These are phyloP conservation scores for Knoxdaviesia proteae DNA, from an alignment of 2,329 filamentous ascomycete species.

Conservation along the genomic window DNA sequence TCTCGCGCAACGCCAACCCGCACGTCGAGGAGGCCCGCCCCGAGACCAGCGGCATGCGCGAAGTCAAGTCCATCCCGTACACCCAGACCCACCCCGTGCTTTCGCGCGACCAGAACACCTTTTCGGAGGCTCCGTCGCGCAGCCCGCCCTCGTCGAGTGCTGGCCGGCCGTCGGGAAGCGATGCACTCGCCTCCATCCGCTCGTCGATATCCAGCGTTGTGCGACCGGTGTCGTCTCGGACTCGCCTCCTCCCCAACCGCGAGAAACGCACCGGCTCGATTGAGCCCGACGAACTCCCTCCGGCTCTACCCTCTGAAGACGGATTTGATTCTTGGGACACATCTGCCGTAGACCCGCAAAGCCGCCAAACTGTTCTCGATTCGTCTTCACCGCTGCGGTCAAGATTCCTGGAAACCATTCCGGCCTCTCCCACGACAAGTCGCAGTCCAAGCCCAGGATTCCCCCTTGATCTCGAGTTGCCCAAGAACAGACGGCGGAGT, in stretches of 20 bases:
- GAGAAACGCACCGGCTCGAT: slow-evolving; percentile 25
- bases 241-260: slow-evolving; percentile 23
- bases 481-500: slow-evolving; percentile 21
- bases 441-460: slow-evolving; percentile 42
- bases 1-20: slow-evolving; percentile 12
- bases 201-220: slow-evolving; percentile 26
- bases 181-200: slow-evolving; percentile 25
- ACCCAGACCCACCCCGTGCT: slow-evolving; percentile 18
- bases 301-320: slow-evolving; percentile 22
- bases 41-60: slow-evolving; percentile 4
- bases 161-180: slow-evolving; percentile 18
- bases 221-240: slow-evolving; percentile 35
- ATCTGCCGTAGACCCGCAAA: slow-evolving; percentile 41
- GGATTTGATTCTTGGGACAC: slow-evolving; percentile 62
- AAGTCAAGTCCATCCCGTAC: slow-evolving; percentile 33
- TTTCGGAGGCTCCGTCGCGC: slow-evolving; percentile 6
- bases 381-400: slow-evolving; percentile 20
- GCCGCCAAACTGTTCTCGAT: slow-evolving; percentile 34
- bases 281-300: slow-evolving; percentile 15
- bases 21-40: slow-evolving; percentile 8
- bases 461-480: slow-evolving; percentile 34
- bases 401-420: slow-evolving; percentile 49
- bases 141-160: slow-evolving; percentile 24
- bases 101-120: slow-evolving; percentile 9
- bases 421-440: slow-evolving; percentile 41